Percentiles rank a stretch among this genome's conserved stretches.
phyloP scores from a whole-genome alignment of 768 basidiomycete genomes.

The Lentinula lateritia region DNA sequence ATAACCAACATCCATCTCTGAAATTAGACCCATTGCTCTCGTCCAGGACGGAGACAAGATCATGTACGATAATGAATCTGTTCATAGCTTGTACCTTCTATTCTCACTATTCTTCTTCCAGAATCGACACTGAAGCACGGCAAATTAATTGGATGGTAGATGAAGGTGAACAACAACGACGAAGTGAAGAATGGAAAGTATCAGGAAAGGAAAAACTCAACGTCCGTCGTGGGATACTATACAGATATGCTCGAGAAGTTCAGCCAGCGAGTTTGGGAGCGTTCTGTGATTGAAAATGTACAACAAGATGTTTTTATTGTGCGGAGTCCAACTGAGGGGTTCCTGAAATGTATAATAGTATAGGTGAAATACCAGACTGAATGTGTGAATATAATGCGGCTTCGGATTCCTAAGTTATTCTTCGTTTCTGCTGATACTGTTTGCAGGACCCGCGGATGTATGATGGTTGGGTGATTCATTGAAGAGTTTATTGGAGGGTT shows the following conservation, averaged over 20 bases:
- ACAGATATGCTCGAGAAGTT: conserved; percentile 81
- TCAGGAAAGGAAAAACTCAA: conserved; percentile 59
- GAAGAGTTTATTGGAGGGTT: no score
- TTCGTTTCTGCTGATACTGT: no score
- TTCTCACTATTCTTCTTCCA: neutral
- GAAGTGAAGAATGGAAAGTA: conserved; percentile 65
- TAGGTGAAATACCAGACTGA: no score
- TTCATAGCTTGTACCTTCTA: neutral
- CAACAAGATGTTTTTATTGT: neutral
- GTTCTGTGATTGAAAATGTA: conserved; percentile 60
- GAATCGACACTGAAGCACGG: conserved; percentile 60
- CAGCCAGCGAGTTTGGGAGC: conserved; percentile 82
- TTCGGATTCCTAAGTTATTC: no score
- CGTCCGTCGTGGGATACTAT: conserved; percentile 69
- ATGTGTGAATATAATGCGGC: no score
- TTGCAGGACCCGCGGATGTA: no score
- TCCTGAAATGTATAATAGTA: no score
- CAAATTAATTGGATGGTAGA: conserved; percentile 70
- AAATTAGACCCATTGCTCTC: conserved; percentile 68
- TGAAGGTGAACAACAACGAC: conserved; percentile 56
- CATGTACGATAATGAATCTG: conserved; percentile 16
- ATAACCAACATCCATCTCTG: neutral
- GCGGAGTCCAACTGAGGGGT: neutral
- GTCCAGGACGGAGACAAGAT: conserved; percentile 80
- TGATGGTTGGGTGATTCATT: no score